phyloP scores from a whole-genome alignment of 2,329 filamentous ascomycete genomes.

The Neonectria ditissima region DNA sequence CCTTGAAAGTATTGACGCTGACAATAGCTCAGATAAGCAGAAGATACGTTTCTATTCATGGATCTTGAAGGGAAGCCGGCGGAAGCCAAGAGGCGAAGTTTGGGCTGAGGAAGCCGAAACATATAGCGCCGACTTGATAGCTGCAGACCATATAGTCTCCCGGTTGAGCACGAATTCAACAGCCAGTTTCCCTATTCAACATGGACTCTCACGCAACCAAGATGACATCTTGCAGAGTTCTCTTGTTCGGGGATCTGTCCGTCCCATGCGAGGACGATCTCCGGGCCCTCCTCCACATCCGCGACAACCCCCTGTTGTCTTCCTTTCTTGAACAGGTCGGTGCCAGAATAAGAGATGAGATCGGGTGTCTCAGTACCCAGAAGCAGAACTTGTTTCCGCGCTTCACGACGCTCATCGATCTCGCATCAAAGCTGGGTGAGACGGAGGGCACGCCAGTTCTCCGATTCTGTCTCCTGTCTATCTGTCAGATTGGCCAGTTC shows the following conservation, averaged over 20 bases:
- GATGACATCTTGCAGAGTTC: conserved; percentile 28
- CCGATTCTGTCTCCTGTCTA: conserved; percentile 38
- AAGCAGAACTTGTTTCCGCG: conserved; percentile 41
- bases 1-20: conserved; percentile 7
- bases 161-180: neutral
- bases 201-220: conserved; percentile 7
- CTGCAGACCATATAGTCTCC: conserved; percentile 24
- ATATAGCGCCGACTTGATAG: neutral
- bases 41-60: neutral
- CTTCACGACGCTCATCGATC: conserved; percentile 45
- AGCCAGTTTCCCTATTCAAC: conserved; percentile 5
- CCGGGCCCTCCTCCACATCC: conserved; percentile 35
- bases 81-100: neutral
- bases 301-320: conserved; percentile 38
- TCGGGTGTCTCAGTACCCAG: conserved; percentile 31
- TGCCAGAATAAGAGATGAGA: conserved; percentile 37
- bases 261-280: conserved; percentile 39
- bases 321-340: conserved; percentile 42
- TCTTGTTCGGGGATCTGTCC: conserved; percentile 44
- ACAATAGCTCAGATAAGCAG: conserved; percentile 9
- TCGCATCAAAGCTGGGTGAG: conserved; percentile 37
- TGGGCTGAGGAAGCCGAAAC: neutral
- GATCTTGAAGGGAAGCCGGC: neutral
- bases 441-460: conserved; percentile 34
- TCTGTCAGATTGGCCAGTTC: conserved; percentile 43